Conservation (phyloP, 768 basidiomycete genomes). For the Russula earlei region DNA sequence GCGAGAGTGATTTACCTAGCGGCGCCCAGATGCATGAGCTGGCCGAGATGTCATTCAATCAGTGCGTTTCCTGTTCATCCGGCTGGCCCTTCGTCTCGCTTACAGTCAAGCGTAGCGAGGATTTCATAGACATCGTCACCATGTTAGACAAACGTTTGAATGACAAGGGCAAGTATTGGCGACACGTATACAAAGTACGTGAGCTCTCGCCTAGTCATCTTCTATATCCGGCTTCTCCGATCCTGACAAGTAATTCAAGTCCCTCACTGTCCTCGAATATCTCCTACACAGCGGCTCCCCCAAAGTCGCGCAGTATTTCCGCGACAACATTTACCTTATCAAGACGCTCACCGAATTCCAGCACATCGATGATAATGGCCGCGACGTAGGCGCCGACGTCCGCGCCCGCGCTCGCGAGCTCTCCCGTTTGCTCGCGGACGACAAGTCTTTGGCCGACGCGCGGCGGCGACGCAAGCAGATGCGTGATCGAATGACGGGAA, state of each 20-base stretch:
- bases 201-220: background rate
- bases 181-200: conserved; percentile 92
- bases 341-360: conserved; percentile 98
- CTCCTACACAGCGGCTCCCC: conserved; percentile 90
- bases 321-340: conserved; percentile 90
- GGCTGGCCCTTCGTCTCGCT: conserved; percentile 21
- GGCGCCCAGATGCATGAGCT: conserved; percentile 98
- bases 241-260: conserved; percentile 33
- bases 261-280: conserved; percentile 86
- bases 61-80: conserved; percentile 38
- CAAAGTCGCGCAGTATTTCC: conserved; percentile 94
- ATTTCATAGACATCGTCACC: conserved; percentile 98
- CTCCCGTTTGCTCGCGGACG: conserved; percentile 80
- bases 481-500: conserved; percentile 80
- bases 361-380: conserved; percentile 82
- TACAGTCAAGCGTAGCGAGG: conserved; percentile 39
- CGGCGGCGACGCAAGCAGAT: conserved; percentile 71
- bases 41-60: conserved; percentile 89
- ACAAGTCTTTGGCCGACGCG: conserved; percentile 67
- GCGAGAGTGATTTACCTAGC: conserved; percentile 92
- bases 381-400: conserved; percentile 92
- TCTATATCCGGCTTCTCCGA: background rate
- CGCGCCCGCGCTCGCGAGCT: conserved; percentile 96
- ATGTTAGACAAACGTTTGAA: conserved; percentile 95
- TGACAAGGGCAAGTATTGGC: conserved; percentile 99